Percentiles rank a stretch among this genome's conserved stretches.
These are phyloP conservation scores for Pisolithus microcarpus DNA, from an alignment of 768 basidiomycete species.

Conservation along the genomic window DNA sequence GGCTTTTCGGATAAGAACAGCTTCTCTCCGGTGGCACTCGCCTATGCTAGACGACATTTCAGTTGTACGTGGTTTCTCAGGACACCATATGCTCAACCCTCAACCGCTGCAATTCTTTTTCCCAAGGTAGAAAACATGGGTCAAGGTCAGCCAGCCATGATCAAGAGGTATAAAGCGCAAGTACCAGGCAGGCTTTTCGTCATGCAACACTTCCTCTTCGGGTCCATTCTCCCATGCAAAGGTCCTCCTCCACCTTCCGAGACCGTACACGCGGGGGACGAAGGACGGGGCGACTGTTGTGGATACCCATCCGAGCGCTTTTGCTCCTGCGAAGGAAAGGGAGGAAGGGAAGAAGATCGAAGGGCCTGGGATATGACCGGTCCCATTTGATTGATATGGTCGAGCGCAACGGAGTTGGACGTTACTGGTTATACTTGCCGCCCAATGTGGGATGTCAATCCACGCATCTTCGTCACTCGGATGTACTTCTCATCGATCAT, in stretches of 20 bases:
- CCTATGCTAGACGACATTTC: conserved; percentile 99
- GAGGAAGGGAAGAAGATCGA: no score
- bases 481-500: no score
- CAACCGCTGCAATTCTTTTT: background rate
- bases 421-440: no score
- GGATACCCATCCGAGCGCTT: no score
- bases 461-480: no score
- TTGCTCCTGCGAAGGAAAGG: no score
- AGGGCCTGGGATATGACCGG: no score
- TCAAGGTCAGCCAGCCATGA: conserved; percentile 95
- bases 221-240: conserved; percentile 65
- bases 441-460: no score
- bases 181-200: conserved; percentile 94
- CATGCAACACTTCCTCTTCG: conserved; percentile 93
- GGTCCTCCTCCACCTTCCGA: conserved; percentile 41
- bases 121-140: conserved; percentile 86
- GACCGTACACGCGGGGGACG: conserved; percentile 18
- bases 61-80: conserved; percentile 37
- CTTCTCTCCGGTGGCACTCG: conserved; percentile 94
- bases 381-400: no score
- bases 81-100: background rate
- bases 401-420: no score
- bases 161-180: conserved; percentile 96
- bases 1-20: conserved; percentile 74
- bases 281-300: conserved; percentile 34